These are phyloP conservation scores for Trypethelium eluteriae DNA, from an alignment of 495 filamentous ascomycete genomes.

Conservation along the genomic window DNA sequence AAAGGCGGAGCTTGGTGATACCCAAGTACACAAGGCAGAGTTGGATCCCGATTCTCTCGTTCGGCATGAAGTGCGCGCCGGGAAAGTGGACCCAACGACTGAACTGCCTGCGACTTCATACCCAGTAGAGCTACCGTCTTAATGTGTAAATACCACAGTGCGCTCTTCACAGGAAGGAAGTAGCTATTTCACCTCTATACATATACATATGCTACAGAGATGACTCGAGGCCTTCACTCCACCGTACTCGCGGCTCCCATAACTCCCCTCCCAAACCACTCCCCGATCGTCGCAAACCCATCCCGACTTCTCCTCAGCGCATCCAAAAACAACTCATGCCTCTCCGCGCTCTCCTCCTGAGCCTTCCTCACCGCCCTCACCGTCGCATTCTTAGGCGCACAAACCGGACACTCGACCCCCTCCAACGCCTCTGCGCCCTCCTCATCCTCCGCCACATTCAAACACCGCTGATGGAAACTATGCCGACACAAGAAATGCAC, in stretches of 20 bases:
- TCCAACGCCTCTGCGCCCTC: slow-evolving; percentile 46
- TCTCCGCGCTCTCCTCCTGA: slow-evolving; percentile 78
- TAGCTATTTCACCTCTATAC: no score
- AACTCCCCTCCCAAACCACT: slow-evolving; percentile 91
- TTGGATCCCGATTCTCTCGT: no score
- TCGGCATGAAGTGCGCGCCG: no score
- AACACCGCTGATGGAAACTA: slow-evolving; percentile 84
- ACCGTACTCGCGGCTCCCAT: slow-evolving; percentile 48
- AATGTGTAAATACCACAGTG: no score
- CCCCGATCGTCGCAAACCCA: slow-evolving; percentile 77
- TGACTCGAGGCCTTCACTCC: not conserved
- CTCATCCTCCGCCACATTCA: slow-evolving; percentile 45
- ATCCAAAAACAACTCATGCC: slow-evolving; percentile 83
- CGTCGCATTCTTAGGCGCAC: slow-evolving; percentile 72
- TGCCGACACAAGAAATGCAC: slow-evolving; percentile 97
- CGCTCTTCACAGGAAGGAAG: no score
- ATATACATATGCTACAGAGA: no score
- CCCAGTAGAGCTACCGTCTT: no score
- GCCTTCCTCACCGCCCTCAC: slow-evolving; percentile 76
- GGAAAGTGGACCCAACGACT: no score
- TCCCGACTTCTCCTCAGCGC: slow-evolving; percentile 73
- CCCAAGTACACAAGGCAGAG: no score
- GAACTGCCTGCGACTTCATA: no score
- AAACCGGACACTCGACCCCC: slow-evolving; percentile 71
- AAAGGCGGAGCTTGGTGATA: no score